Percentiles rank a stretch among this genome's conserved stretches.
These are phyloP conservation scores for Hysterium pulicare DNA, from an alignment of 2,329 filamentous ascomycete species.

Conservation along the genomic window DNA sequence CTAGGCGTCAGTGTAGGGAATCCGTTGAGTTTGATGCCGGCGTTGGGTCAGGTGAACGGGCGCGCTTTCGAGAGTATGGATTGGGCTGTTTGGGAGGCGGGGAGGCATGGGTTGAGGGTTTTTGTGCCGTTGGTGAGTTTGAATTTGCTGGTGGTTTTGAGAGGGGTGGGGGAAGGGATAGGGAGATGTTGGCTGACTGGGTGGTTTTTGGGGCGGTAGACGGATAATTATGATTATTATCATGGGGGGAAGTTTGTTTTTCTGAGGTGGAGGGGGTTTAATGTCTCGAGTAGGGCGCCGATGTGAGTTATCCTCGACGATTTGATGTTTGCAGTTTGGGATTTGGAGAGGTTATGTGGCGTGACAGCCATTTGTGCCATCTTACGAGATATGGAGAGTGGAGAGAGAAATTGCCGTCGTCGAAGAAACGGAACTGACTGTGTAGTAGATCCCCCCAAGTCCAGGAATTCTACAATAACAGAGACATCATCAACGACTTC, in stretches of 20 bases:
- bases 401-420: constrained; percentile 13
- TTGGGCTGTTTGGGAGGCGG: constrained; percentile 48
- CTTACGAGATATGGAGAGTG: background rate
- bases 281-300: constrained; percentile 34
- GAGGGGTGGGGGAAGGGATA: background rate
- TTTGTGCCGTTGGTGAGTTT: constrained; percentile 39
- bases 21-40: constrained; percentile 47
- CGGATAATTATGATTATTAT: constrained; percentile 52
- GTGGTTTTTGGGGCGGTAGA: no score
- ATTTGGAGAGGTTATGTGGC: background rate
- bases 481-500: constrained; percentile 42
- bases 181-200: constrained; percentile 3
- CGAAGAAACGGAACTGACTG: no score
- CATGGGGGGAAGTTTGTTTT: constrained; percentile 52
- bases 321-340: background rate
- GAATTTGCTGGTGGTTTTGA: background rate
- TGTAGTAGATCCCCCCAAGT: no score
- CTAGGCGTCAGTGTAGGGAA: constrained; percentile 48
- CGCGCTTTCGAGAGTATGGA: constrained; percentile 47
- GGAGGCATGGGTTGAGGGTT: constrained; percentile 44
- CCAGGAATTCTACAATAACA: constrained; percentile 48
- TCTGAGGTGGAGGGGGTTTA: constrained; percentile 45
- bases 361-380: background rate
- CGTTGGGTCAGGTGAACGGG: constrained; percentile 40
- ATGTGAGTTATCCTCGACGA: constrained; percentile 7